A percentile compares a stretch with the other conserved stretches of the same genome.
Evolutionary conservation across 495 filamentous ascomycete species (phyloP).

Genomic region (Xylaria curta): DNA sequence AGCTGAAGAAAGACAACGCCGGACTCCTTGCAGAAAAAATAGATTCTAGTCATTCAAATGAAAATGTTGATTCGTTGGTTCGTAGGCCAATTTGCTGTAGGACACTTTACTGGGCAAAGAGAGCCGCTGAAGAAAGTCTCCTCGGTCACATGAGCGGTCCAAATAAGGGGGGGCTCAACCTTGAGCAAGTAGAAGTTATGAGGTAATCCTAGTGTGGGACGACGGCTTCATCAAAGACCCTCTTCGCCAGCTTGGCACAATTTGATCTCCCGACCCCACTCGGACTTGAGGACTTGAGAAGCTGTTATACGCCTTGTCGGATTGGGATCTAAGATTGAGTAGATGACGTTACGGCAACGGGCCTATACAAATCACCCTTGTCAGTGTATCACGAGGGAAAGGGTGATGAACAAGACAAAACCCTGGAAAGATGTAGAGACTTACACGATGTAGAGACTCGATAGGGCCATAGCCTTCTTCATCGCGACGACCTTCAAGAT

Average conservation of each 20-base stretch:
- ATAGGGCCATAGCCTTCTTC: constrained; percentile 97
- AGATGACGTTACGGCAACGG: constrained; percentile 97
- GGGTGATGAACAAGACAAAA: constrained; percentile 4
- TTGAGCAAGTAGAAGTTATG: background rate
- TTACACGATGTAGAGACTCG: constrained; percentile 92
- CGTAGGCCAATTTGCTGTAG: background rate
- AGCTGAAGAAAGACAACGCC: constrained; percentile 20
- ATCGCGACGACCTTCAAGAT: constrained; percentile 87
- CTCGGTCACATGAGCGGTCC: background rate
- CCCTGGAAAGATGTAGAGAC: constrained; percentile 40
- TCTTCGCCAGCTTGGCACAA: constrained; percentile 95
- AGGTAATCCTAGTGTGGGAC: background rate
- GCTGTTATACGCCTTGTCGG: constrained; percentile 89
- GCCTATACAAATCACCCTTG: constrained; percentile 59
- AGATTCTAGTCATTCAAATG: constrained; percentile 28
- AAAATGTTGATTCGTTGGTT: constrained; percentile 7
- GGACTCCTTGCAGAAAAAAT: constrained; percentile 26
- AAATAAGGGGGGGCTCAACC: background rate
- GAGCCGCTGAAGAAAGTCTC: background rate
- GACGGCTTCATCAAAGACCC: constrained; percentile 63
- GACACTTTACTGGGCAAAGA: background rate
- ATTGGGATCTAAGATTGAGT: constrained; percentile 98
- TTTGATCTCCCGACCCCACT: constrained; percentile 97
- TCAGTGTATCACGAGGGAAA: constrained; percentile 32
- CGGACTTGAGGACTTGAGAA: constrained; percentile 94